Evolutionary conservation across 768 basidiomycete genomes (phyloP).

Genomic region (Phylloporus sp.): DNA sequence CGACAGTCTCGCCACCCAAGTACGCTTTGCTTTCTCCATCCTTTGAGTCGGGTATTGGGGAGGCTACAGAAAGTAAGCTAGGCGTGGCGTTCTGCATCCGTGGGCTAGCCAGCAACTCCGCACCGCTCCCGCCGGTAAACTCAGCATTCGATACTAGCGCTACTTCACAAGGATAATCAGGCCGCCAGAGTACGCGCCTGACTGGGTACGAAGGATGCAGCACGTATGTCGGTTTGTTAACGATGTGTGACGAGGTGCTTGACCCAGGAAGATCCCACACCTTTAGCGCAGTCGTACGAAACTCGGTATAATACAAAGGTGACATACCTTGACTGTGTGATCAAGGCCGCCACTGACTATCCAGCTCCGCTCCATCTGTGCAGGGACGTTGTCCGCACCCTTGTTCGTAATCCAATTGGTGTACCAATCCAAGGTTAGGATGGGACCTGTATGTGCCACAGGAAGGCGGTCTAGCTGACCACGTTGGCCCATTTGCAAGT

Average conservation of each 20-base stretch:
- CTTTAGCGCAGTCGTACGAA: slow-evolving; percentile 31
- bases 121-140: slow-evolving; percentile 35
- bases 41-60: slow-evolving; percentile 12
- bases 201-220: slow-evolving; percentile 75
- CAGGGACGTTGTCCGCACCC: slow-evolving; percentile 9
- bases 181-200: slow-evolving; percentile 73
- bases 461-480: slow-evolving; percentile 69
- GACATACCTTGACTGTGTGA: slow-evolving; percentile 65
- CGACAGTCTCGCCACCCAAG: slow-evolving; percentile 53
- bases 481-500: slow-evolving; percentile 71
- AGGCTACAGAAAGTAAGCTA: slow-evolving; percentile 17
- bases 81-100: slow-evolving; percentile 23
- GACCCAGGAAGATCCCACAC: slow-evolving; percentile 62
- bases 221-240: slow-evolving; percentile 62
- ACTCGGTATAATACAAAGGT: neutral
- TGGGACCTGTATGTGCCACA: slow-evolving; percentile 69
- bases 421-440: slow-evolving; percentile 75
- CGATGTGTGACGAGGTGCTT: slow-evolving; percentile 47
- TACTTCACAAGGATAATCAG: slow-evolving; percentile 70
- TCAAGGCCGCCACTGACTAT: slow-evolving; percentile 78
- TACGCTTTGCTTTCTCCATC: slow-evolving; percentile 13
- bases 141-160: slow-evolving; percentile 68
- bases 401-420: slow-evolving; percentile 26
- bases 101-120: slow-evolving; percentile 24
- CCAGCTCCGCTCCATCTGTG: slow-evolving; percentile 51